Base-by-base conservation (phyloP, 352 stramenopile species). In the Vaucheria bursata region DNA sequence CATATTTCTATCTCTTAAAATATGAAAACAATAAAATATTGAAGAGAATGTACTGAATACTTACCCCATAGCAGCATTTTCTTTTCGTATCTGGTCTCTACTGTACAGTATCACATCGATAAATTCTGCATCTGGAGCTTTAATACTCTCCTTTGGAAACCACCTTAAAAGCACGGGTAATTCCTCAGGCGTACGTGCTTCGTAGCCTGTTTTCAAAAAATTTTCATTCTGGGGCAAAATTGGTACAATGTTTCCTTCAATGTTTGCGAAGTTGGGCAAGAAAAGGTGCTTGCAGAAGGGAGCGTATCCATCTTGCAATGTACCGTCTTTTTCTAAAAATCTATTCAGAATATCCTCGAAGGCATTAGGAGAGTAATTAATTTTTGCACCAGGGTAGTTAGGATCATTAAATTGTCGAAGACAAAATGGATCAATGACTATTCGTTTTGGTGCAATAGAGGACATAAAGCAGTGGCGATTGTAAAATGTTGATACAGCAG, bases 271-370 rank as follows among this genome's bases (percentile, higher is more conserved):
- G 87, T 98, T 98, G 25, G 92, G 87, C 36, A 98, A 84, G 83
- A 98, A 98, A 36, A 98, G 72, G 86, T 98, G 95, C 88, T 98
- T 98, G 88, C 95, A 98, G 87, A 98, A 98, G 36, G 95, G 92
- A 71, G 95, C 95, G 83, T 98, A 98, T 38, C 86, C 87, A 52
- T 39, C 39, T 35, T 29, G 34, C 12, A 34, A 32, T 25, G 32
- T 1, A 77, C 4, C 32, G 6, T 77, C 8, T 39, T 77, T 45
- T 36, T 75, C 2, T 18, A 77, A 40, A 12, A 50, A 39, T 8
- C 29, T 78, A 36, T 34, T 35, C 5, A 80, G 70, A 73, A 77
- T 81, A 32, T 76, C 73, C 59, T 83, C 73, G 73, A 81, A 83
- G 25, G 74, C 53, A 29, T 83, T 45, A 29, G 73, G 73, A 32